Evolutionary conservation across 2,329 filamentous ascomycete genomes (phyloP).

Genomic region (Erysiphe pulchra): DNA sequence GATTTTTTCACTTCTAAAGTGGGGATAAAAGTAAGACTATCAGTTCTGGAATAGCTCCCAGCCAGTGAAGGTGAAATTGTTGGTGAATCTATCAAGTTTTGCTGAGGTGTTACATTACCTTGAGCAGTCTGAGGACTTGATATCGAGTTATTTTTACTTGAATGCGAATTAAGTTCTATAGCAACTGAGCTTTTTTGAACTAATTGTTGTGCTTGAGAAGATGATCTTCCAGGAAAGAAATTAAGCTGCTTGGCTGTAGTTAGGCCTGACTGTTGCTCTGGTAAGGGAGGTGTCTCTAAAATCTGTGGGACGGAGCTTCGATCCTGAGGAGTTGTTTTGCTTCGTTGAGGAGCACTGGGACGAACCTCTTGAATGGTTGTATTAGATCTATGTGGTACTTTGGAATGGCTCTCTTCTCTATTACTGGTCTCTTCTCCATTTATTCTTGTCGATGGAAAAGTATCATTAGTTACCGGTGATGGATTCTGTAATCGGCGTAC

Average conservation of each 20-base stretch:
- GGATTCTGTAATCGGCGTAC: conserved; percentile 8
- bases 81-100: conserved; percentile 29
- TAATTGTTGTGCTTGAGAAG: conserved; percentile 20
- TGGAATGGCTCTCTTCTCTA: not conserved
- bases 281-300: conserved; percentile 33
- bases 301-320: conserved; percentile 26
- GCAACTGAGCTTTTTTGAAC: conserved; percentile 10
- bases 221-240: conserved; percentile 27
- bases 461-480: conserved; percentile 1
- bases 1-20: conserved; percentile 51
- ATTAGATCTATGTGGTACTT: not conserved
- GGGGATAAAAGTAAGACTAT: conserved; percentile 57
- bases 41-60: conserved; percentile 44
- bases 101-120: not conserved
- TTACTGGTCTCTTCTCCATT: not conserved
- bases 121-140: conserved; percentile 4
- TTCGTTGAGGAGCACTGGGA: conserved; percentile 12
- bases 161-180: conserved; percentile 22
- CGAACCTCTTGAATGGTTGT: conserved; percentile 1
- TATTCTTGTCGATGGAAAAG: not conserved
- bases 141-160: conserved; percentile 17
- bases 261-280: not conserved
- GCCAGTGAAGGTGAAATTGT: conserved; percentile 42
- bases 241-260: not conserved
- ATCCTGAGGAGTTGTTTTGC: conserved; percentile 8